Evolutionary conservation across 2,329 filamentous ascomycete genomes (phyloP).

Genomic region (Corinectria fuckeliana): DNA sequence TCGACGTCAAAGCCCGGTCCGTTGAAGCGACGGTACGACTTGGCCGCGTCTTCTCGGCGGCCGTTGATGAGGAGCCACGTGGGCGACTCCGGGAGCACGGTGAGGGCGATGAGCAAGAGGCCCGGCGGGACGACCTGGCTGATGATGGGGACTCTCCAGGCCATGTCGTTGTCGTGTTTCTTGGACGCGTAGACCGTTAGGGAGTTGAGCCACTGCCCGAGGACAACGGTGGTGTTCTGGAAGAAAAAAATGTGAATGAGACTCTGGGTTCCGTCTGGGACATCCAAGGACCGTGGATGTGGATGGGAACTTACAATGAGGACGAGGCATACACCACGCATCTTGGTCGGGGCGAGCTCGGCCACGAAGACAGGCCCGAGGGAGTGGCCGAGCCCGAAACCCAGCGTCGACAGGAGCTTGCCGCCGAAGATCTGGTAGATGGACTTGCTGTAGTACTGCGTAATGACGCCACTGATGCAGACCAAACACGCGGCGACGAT

Average conservation of each 20-base stretch:
- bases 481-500: constrained; percentile 33
- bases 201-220: constrained; percentile 41
- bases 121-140: constrained; percentile 39
- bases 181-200: constrained; percentile 34
- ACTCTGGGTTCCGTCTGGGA: too few species aligned
- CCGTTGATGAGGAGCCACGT: constrained; percentile 22
- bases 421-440: constrained; percentile 40
- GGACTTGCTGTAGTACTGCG: constrained; percentile 33
- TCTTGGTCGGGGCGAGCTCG: constrained; percentile 41
- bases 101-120: constrained; percentile 24
- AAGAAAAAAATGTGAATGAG: neutral
- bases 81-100: constrained; percentile 22
- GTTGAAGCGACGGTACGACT: constrained; percentile 33
- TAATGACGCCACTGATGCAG: constrained; percentile 34
- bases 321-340: constrained; percentile 40
- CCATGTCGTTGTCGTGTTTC: constrained; percentile 28
- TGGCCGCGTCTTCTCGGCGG: constrained; percentile 21
- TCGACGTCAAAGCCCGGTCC: constrained; percentile 37
- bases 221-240: constrained; percentile 43
- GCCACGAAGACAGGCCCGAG: constrained; percentile 43
- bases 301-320: constrained; percentile 33
- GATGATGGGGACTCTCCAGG: constrained; percentile 41
- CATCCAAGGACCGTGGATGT: too few species aligned
- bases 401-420: constrained; percentile 39
- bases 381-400: constrained; percentile 42